Percentiles rank a stretch among this genome's conserved stretches.
These are phyloP conservation scores for Aspergillus homomorphus DNA, from an alignment of 495 filamentous ascomycete species.

Conservation along the genomic window DNA sequence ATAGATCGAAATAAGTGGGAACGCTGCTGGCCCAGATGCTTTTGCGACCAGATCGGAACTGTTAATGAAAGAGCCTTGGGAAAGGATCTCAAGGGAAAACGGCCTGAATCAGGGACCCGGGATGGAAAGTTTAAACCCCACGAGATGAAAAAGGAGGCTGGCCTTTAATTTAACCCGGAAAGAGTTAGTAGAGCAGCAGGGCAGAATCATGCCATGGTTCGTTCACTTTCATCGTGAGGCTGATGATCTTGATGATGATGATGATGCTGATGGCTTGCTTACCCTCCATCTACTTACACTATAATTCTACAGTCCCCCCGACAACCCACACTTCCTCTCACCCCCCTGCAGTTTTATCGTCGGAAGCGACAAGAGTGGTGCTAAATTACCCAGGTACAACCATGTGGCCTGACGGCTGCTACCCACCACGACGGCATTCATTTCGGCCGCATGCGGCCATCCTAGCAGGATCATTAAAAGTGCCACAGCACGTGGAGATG, in stretches of 20 bases:
- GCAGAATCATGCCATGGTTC: not conserved
- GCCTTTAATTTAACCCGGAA: not conserved
- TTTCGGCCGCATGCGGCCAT: constrained; percentile 5
- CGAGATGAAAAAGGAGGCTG: not conserved
- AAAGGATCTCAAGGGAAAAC: not conserved
- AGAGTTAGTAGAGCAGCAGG: too few species aligned
- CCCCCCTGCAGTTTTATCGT: not conserved
- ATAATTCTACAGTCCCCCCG: not conserved
- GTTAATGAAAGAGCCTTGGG: not conserved
- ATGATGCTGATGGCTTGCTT: too few species aligned
- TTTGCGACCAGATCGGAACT: not conserved
- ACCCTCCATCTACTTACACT: too few species aligned
- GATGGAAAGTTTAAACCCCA: not conserved
- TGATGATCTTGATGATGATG: not conserved
- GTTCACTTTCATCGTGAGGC: not conserved
- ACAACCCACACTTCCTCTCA: not conserved
- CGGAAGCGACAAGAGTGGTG: not conserved
- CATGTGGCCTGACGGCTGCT: constrained; percentile 4
- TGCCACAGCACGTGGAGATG: constrained; percentile 26
- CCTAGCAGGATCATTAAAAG: constrained; percentile 31
- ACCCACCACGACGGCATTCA: constrained; percentile 2
- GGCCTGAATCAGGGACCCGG: not conserved
- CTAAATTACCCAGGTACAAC: not conserved
- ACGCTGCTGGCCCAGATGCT: not conserved
- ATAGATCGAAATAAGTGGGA: not conserved